phyloP scores from a whole-genome alignment of 352 stramenopile genomes.

The Pilasporangium apinafurcum region DNA sequence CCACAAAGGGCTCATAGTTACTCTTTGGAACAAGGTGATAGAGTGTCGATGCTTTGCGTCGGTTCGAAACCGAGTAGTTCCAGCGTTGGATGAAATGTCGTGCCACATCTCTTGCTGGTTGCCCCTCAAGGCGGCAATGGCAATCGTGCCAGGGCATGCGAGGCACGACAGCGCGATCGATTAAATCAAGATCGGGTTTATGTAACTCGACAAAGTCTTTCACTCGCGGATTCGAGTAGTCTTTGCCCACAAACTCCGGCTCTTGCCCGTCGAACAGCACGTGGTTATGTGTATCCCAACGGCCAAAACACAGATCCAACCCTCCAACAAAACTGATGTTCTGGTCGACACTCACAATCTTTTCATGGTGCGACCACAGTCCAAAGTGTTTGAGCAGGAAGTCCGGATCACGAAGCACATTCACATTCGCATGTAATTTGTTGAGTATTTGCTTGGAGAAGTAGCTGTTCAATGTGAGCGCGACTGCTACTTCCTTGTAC shows the following conservation, averaged over 20 bases:
- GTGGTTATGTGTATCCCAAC: constrained; percentile 69
- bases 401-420: constrained; percentile 82
- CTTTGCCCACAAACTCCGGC: constrained; percentile 68
- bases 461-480: constrained; percentile 73
- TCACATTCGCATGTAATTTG: constrained; percentile 63
- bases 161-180: constrained; percentile 53
- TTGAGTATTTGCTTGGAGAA: constrained; percentile 63
- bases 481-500: constrained; percentile 83
- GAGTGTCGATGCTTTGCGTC: constrained; percentile 57
- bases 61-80: constrained; percentile 77
- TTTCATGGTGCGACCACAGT: constrained; percentile 88
- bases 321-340: constrained; percentile 81
- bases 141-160: constrained; percentile 82
- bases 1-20: constrained; percentile 26
- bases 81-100: constrained; percentile 80
- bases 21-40: constrained; percentile 70
- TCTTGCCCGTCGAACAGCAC: constrained; percentile 51
- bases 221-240: constrained; percentile 72
- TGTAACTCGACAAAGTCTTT: constrained; percentile 78
- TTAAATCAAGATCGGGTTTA: constrained; percentile 57
- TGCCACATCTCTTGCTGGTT: constrained; percentile 66
- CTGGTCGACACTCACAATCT: constrained; percentile 87
- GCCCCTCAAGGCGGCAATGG: constrained; percentile 66
- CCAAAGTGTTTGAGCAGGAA: constrained; percentile 78
- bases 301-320: constrained; percentile 83